Percentiles rank a stretch among this genome's conserved stretches.
These are phyloP conservation scores for Agrocybe chaxingu DNA, from an alignment of 768 basidiomycete species.

Conservation along the genomic window DNA sequence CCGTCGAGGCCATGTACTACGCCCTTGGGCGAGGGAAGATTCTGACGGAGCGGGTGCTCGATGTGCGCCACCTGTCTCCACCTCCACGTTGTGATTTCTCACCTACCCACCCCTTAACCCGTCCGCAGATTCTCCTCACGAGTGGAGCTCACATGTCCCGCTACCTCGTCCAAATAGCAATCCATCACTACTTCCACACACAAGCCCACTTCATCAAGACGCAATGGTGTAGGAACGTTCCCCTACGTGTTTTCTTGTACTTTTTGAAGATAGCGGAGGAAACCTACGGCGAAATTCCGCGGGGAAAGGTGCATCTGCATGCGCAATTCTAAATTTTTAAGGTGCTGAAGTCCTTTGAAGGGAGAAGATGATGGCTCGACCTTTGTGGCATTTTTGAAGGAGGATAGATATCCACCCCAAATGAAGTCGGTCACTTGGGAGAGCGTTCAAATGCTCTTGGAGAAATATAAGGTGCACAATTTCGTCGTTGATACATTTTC, in stretches of 20 bases:
- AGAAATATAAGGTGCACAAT: constrained; percentile 59
- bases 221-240: constrained; percentile 66
- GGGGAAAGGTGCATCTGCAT: constrained; percentile 42
- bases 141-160: constrained; percentile 79
- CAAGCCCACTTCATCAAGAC: constrained; percentile 74
- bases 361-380: constrained; percentile 73
- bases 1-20: constrained; percentile 66
- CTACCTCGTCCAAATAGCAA: constrained; percentile 74
- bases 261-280: constrained; percentile 58
- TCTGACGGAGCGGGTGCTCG: constrained; percentile 60
- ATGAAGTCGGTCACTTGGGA: constrained; percentile 62
- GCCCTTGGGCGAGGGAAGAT: constrained; percentile 73
- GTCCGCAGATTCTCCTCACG: constrained; percentile 59
- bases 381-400: constrained; percentile 64
- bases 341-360: constrained; percentile 24
- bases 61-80: constrained; percentile 46
- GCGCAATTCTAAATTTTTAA: neutral
- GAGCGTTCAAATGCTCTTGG: constrained; percentile 59
- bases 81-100: constrained; percentile 9
- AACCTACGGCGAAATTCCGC: constrained; percentile 63
- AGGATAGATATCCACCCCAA: constrained; percentile 61
- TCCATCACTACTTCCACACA: constrained; percentile 76
- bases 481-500: constrained; percentile 11
- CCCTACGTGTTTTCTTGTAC: constrained; percentile 57
- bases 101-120: constrained; percentile 20